A percentile compares a stretch with the other conserved stretches of the same genome.
phyloP scores from a whole-genome alignment of 2,329 filamentous ascomycete species.

The Colletotrichum sp. region DNA sequence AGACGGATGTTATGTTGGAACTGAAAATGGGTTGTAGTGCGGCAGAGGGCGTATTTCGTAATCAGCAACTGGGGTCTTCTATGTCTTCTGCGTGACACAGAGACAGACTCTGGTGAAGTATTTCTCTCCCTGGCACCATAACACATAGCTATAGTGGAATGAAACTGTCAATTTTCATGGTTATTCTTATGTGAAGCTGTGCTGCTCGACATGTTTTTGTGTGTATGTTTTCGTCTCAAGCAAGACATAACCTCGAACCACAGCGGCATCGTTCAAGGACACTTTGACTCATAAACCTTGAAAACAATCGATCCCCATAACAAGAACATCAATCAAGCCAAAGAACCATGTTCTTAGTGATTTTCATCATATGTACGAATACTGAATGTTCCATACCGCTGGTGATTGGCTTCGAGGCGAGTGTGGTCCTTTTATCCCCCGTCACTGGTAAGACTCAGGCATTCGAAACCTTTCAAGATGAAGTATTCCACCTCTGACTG shows the following conservation, averaged over 20 bases:
- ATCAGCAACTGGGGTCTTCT: background rate
- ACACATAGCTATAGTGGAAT: background rate
- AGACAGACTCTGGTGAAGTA: background rate
- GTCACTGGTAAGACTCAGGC: background rate
- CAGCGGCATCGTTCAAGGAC: background rate
- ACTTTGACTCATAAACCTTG: accelerated
- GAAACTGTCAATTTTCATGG: background rate
- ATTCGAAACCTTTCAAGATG: accelerated
- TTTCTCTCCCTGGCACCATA: background rate
- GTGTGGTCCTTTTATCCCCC: background rate
- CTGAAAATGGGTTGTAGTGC: background rate
- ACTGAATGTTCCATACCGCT: background rate
- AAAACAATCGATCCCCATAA: background rate
- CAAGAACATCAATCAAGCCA: background rate
- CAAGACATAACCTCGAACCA: background rate
- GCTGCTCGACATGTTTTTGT: background rate
- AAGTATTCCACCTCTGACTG: background rate
- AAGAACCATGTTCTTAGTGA: background rate
- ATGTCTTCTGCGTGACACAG: accelerated
- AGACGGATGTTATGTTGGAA: background rate
- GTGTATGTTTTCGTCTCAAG: background rate
- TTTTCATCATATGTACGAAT: background rate
- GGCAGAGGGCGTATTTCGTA: background rate
- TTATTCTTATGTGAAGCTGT: background rate
- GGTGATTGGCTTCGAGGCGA: background rate